These are phyloP conservation scores for Penicillium lividum DNA, from an alignment of 495 filamentous ascomycete species.

Conservation along the genomic window DNA sequence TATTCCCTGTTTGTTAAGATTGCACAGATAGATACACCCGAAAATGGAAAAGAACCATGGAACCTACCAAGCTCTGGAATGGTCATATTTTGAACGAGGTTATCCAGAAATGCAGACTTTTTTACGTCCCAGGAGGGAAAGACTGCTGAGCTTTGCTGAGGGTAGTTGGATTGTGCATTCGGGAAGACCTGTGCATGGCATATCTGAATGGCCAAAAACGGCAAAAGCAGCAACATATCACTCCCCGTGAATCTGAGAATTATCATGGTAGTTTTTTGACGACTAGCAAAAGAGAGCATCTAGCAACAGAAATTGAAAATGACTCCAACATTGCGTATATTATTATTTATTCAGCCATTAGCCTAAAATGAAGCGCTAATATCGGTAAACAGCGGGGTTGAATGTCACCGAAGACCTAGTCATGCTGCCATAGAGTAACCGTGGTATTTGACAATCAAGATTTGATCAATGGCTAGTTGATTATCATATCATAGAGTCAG, in stretches of 20 bases:
- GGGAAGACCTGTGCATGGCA: not conserved
- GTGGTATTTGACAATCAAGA: not conserved
- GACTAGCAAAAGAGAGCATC: no score
- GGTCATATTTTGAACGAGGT: constrained; percentile 9
- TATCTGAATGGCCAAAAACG: not conserved
- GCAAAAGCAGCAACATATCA: not conserved
- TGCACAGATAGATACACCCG: not conserved
- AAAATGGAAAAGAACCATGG: no score
- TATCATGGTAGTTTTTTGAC: not conserved
- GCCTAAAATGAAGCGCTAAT: not conserved
- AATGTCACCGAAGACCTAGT: not conserved
- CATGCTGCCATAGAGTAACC: not conserved
- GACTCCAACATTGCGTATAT: no score
- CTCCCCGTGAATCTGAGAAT: not conserved
- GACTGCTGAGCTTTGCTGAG: not conserved
- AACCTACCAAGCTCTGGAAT: constrained; percentile 11
- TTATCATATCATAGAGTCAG: not conserved
- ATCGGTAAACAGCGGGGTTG: not conserved
- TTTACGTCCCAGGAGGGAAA: no score
- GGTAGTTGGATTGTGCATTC: not conserved
- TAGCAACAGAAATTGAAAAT: no score
- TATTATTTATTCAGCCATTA: no score
- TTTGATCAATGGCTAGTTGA: not conserved
- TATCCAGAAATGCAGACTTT: constrained; percentile 4
- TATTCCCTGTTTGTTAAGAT: constrained; percentile 2